Base-by-base conservation (phyloP, 139 green algal species). In the Picochlorum sp. region DNA sequence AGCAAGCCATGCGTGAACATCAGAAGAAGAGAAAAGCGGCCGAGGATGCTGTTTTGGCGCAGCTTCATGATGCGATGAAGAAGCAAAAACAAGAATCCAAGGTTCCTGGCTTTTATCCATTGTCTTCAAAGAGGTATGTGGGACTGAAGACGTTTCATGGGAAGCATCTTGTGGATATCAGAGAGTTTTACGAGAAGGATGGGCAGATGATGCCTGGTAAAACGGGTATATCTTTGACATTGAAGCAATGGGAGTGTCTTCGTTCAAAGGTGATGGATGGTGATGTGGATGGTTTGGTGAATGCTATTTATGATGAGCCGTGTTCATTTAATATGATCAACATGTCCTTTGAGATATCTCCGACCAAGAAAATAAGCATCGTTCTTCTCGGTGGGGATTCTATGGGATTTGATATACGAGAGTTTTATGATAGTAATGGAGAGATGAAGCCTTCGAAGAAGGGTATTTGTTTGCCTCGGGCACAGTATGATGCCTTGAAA, bases 181-280 rank as follows among this genome's bases (percentile, higher is more conserved):
- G 81, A 24, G 69, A 83, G 44, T 87, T 62, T 32, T 87, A 87
- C 28, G 59, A 78, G 4, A 83, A 89, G 72, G 69, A 74, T 10
- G 47, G 18, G n/a, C 49, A 34, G 28, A 21, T 66, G 62, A 62
- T 74, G 14, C 69, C 76, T 23, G 75, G 76, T 34, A 69, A 65
- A 51, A 86, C 84, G 37, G 70, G 80, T 44, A 72, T 84, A 45
- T 47, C 56, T 5, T 50, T 85, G 28, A 56, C 57, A 10, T 28
- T 44, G 3, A 2, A 30, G 2, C 71, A 83, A 23, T 84, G 74
- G 74, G 26, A 20, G 28, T 61, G 38, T 44, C 67, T 73, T 20
- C 21, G 34, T 44, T 37, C 41, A 6, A 28, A 51, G 6, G 14
- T 69, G 46, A 6, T 52, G 23, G 41, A 30, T 58, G 9, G 21